Evolutionary conservation across 2,329 filamentous ascomycete genomes (phyloP).

Genomic region (Trichoderma sp.): DNA sequence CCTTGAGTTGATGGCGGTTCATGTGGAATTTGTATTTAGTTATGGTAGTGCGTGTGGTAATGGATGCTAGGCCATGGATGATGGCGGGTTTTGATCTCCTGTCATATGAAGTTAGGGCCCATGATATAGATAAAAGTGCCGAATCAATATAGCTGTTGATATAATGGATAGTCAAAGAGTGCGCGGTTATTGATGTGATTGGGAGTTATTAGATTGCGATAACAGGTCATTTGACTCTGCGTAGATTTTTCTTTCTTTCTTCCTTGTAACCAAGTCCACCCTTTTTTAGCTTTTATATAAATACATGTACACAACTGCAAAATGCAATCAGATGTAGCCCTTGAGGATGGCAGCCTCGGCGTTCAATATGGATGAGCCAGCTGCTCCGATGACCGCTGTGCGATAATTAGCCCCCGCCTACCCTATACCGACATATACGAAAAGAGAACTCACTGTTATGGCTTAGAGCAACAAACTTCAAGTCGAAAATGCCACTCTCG

Average conservation of each 20-base stretch:
- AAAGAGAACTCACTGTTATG: constrained; percentile 59
- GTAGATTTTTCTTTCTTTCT: neutral
- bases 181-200: neutral
- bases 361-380: constrained; percentile 93
- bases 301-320: neutral
- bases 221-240: neutral
- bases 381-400: constrained; percentile 82
- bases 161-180: neutral
- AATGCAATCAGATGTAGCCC: constrained; percentile 62
- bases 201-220: neutral
- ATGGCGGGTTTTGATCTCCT: neutral
- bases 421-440: neutral
- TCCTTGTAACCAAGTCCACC: neutral
- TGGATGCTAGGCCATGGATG: neutral
- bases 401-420: neutral
- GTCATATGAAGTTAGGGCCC: neutral
- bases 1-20: constrained; percentile 2
- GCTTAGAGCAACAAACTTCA: constrained; percentile 91
- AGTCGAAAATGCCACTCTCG: constrained; percentile 83
- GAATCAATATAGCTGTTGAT: neutral
- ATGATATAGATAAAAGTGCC: neutral
- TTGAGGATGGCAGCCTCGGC: constrained; percentile 89
- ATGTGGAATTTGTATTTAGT: constrained; percentile 2
- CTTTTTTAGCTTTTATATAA: constrained; percentile 1
- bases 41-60: neutral